Conservation (phyloP, 495 filamentous ascomycete genomes). For the Penicillium angulare region DNA sequence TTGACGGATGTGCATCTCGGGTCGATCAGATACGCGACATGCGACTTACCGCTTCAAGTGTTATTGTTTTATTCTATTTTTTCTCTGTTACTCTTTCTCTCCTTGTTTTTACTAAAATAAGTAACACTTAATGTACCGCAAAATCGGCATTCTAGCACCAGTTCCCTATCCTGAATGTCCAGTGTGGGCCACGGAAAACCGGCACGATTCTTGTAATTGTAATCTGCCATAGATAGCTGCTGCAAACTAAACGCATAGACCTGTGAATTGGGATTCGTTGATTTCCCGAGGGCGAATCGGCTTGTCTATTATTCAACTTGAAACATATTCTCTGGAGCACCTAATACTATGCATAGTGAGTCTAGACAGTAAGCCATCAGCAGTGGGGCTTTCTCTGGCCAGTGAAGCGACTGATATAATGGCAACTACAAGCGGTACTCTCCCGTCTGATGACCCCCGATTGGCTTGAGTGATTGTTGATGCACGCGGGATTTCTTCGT, state of each 20-base stretch:
- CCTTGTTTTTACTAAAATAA: too few species aligned
- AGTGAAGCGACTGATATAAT: neutral
- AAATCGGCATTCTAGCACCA: neutral
- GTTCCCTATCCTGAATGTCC: too few species aligned
- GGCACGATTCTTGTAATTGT: neutral
- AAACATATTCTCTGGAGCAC: neutral
- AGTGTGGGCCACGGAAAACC: neutral
- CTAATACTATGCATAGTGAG: neutral
- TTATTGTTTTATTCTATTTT: neutral
- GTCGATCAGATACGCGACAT: slow-evolving; percentile 6
- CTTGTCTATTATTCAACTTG: neutral
- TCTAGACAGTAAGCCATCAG: neutral
- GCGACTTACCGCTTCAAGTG: neutral
- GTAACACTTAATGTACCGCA: neutral
- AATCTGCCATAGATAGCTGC: neutral
- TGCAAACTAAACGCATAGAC: neutral
- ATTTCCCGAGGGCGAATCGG: neutral
- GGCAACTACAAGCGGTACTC: neutral
- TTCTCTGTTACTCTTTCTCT: too few species aligned
- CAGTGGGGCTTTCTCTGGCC: neutral
- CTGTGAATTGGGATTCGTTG: neutral
- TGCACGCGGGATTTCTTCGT: neutral
- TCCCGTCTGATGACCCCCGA: neutral
- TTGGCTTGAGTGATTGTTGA: neutral
- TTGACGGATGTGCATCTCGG: neutral